phyloP scores from a whole-genome alignment of 352 stramenopile genomes.

The Globisporangium paddicum region DNA sequence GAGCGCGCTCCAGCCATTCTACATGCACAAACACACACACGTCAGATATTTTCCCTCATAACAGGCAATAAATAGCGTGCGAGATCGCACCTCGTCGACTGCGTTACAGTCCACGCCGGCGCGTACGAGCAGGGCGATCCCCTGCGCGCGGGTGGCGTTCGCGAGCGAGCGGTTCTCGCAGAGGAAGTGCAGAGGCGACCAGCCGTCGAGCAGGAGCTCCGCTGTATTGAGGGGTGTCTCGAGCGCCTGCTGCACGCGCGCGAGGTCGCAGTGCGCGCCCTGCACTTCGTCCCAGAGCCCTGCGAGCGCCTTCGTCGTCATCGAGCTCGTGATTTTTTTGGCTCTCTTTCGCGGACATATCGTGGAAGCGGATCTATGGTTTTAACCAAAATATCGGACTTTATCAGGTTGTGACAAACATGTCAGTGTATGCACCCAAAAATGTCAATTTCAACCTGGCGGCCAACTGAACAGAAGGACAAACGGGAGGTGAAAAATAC shows the following conservation, averaged over 20 bases:
- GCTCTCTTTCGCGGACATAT: too few relatives aligned
- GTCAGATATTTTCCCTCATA: neutral
- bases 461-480: too few relatives aligned
- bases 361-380: too few relatives aligned
- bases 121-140: conserved; percentile 34
- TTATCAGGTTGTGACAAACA: too few relatives aligned
- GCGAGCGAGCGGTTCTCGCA: conserved; percentile 58
- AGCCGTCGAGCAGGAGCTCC: conserved; percentile 47
- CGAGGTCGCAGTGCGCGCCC: conserved; percentile 34
- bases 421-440: too few relatives aligned
- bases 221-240: neutral
- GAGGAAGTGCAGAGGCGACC: conserved; percentile 72
- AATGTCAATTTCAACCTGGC: too few relatives aligned
- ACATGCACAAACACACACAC: neutral
- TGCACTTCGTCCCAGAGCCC: conserved; percentile 72
- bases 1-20: conserved; percentile 66
- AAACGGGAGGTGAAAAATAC: too few relatives aligned
- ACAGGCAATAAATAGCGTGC: neutral
- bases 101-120: conserved; percentile 40
- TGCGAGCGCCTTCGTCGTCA: conserved; percentile 13
- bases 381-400: too few relatives aligned
- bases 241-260: conserved; percentile 34
- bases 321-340: neutral
- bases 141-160: conserved; percentile 28
- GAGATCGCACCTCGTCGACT: conserved; percentile 56